These are phyloP conservation scores for Aspergillus intermedius DNA, from an alignment of 2,329 filamentous ascomycete species.

Conservation along the genomic window DNA sequence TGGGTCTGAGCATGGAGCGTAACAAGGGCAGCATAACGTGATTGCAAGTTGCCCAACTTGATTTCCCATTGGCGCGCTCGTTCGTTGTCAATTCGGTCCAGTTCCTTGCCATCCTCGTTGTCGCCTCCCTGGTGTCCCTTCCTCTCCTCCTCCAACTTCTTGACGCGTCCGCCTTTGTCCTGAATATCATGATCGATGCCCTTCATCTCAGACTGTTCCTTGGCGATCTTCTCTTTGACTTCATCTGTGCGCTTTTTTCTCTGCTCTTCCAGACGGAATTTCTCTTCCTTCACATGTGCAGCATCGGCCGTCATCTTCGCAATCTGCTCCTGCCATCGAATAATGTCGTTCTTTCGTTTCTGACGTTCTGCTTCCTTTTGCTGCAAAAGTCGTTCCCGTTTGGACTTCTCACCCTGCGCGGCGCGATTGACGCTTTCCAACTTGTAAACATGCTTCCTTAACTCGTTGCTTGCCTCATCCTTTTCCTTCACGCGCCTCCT, in stretches of 20 bases:
- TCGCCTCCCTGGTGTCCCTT: conserved; percentile 44
- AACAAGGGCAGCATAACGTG: conserved; percentile 38
- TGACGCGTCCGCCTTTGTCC: conserved; percentile 55
- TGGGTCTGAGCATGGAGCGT: conserved; percentile 38
- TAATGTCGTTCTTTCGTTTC: conserved; percentile 55
- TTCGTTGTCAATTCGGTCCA: conserved; percentile 45
- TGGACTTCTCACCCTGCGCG: conserved; percentile 69
- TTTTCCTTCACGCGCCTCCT: conserved; percentile 76
- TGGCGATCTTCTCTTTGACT: conserved; percentile 38
- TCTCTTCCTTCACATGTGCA: conserved; percentile 38
- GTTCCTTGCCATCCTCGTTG: conserved; percentile 46
- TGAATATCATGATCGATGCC: conserved; percentile 56
- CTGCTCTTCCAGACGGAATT: conserved; percentile 35
- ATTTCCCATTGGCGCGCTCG: conserved; percentile 43
- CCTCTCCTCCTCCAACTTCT: conserved; percentile 54
- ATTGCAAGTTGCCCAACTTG: conserved; percentile 37
- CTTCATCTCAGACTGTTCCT: conserved; percentile 47
- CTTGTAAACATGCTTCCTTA: conserved; percentile 72
- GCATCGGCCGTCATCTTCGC: conserved; percentile 47
- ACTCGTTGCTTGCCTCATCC: conserved; percentile 78
- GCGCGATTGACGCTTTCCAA: conserved; percentile 76
- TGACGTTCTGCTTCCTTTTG: conserved; percentile 56
- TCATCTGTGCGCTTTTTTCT: conserved; percentile 35
- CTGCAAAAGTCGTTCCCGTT: conserved; percentile 62
- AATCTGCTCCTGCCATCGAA: conserved; percentile 52